phyloP scores from a whole-genome alignment of 2,329 filamentous ascomycete species.

The Phyllosticta citriasiana region DNA sequence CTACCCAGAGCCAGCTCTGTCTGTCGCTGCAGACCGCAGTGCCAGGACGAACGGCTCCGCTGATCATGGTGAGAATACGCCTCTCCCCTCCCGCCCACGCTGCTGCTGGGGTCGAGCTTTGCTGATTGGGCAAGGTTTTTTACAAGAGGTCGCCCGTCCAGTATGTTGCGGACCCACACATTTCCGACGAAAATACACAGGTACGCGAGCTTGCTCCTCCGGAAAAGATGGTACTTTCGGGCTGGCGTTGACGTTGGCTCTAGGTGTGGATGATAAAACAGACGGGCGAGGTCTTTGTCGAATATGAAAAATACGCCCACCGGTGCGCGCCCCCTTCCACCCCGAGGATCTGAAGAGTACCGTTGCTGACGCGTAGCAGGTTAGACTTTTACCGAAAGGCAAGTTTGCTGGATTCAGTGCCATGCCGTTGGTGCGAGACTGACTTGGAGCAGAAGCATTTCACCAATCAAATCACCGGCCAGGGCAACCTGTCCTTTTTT shows the following conservation, averaged over 20 bases:
- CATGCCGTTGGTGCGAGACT: neutral
- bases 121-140: conserved; percentile 57
- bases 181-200: conserved; percentile 75
- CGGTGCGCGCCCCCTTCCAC: conserved; percentile 50
- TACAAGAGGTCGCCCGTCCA: conserved; percentile 94
- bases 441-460: conserved; percentile 57
- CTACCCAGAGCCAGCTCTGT: neutral
- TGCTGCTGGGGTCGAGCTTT: neutral
- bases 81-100: neutral
- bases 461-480: conserved; percentile 91
- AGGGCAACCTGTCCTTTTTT: conserved; percentile 84
- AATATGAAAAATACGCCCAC: conserved; percentile 78
- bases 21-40: conserved; percentile 1
- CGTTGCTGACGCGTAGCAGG: conserved; percentile 34
- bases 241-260: conserved; percentile 11
- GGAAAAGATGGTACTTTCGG: conserved; percentile 69
- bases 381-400: conserved; percentile 93
- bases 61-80: conserved; percentile 24
- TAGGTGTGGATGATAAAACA: conserved; percentile 88
- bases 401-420: conserved; percentile 20
- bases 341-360: conserved; percentile 6
- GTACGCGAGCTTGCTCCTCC: conserved; percentile 50
- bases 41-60: neutral
- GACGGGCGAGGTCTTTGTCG: conserved; percentile 80
- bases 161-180: conserved; percentile 59